Conservation (phyloP, 2,329 filamentous ascomycete genomes). For the Aspergillus sp. region DNA sequence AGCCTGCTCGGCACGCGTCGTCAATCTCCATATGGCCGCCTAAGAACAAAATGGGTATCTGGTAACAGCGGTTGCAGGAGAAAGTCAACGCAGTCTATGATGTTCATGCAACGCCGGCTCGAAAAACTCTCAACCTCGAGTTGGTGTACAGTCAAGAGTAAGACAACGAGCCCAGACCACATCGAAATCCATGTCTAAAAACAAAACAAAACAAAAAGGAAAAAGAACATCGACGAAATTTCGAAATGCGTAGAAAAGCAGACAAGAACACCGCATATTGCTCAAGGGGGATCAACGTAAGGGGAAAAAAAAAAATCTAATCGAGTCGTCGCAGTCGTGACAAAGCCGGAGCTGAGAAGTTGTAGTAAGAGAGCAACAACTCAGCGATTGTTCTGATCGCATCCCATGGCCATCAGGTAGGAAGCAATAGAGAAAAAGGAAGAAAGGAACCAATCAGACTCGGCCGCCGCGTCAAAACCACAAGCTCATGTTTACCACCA, state of each 20-base stretch:
- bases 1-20: slow-evolving; percentile 39
- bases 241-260: slow-evolving; percentile 26
- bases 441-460: slow-evolving; percentile 37
- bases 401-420: slow-evolving; percentile 31
- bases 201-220: slow-evolving; percentile 27
- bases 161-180: slow-evolving; percentile 34
- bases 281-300: slow-evolving; percentile 27
- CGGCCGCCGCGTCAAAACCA: slow-evolving; percentile 42
- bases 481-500: slow-evolving; percentile 50
- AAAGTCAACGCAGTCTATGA: slow-evolving; percentile 55
- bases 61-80: slow-evolving; percentile 44
- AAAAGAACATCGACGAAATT: slow-evolving; percentile 27
- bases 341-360: slow-evolving; percentile 42
- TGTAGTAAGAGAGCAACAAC: slow-evolving; percentile 25
- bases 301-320: slow-evolving; percentile 25
- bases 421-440: slow-evolving; percentile 30
- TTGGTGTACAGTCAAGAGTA: slow-evolving; percentile 26
- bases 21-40: slow-evolving; percentile 40
- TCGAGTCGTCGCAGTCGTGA: slow-evolving; percentile 47
- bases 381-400: slow-evolving; percentile 41
- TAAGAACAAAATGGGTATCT: slow-evolving; percentile 49
- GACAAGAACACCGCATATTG: slow-evolving; percentile 20
- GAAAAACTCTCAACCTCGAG: slow-evolving; percentile 28
- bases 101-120: slow-evolving; percentile 46
- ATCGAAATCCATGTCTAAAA: slow-evolving; percentile 41